Conservation (phyloP, 2,329 filamentous ascomycete species). For the Tolypocladium amazonense region DNA sequence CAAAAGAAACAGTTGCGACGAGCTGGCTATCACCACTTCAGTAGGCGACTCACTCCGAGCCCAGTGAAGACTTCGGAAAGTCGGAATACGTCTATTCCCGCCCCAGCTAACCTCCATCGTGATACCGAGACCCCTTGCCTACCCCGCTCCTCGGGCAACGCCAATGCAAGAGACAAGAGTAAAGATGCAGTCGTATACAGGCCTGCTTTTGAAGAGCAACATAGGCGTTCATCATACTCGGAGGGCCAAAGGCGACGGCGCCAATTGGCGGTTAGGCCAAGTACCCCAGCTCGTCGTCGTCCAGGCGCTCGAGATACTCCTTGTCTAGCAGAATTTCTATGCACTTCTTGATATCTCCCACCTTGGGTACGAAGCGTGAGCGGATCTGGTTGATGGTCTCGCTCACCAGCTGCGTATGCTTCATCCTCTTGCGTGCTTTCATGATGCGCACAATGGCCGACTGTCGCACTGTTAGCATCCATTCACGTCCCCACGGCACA, state of each 20-base stretch:
- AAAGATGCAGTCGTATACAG: not conserved
- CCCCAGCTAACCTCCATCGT: not conserved
- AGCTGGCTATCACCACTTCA: not conserved
- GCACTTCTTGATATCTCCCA: constrained; percentile 97
- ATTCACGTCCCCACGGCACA: not conserved
- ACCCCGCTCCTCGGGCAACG: not conserved
- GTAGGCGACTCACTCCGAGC: not conserved
- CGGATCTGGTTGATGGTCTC: constrained; percentile 96
- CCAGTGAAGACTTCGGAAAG: not conserved
- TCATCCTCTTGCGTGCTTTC: constrained; percentile 99
- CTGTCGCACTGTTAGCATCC: constrained; percentile 35
- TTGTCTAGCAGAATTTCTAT: constrained; percentile 98
- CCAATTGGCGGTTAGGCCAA: constrained; percentile 53
- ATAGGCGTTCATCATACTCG: not conserved
- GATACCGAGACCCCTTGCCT: not conserved
- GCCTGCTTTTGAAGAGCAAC: not conserved
- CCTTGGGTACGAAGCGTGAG: constrained; percentile 82
- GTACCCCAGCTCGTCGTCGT: constrained; percentile 90
- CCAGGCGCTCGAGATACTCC: constrained; percentile 92
- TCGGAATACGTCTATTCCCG: not conserved
- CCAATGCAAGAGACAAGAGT: constrained; percentile 1
- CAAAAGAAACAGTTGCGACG: not conserved
- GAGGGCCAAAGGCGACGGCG: not conserved
- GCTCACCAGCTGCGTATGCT: constrained; percentile 86
- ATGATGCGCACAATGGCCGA: constrained; percentile 98